Base-by-base conservation (phyloP, 192 early-diverging fungal genomes). In the Backusella australiensis region DNA sequence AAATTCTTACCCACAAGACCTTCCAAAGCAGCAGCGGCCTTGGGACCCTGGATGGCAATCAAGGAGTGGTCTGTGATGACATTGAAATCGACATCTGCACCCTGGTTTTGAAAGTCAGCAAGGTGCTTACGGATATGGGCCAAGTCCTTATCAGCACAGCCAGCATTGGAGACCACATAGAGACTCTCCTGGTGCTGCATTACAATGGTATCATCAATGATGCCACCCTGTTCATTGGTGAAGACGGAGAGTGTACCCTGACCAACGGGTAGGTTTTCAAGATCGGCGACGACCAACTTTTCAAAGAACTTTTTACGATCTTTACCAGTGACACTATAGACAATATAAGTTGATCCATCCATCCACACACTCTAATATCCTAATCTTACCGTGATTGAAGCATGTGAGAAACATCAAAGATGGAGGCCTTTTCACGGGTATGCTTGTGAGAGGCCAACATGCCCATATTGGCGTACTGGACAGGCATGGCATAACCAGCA, bases 371-470 rank as follows among this genome's bases (percentile, higher is more conserved):
- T 2, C 38, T 2, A 3, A 26, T 63, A 34, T 3, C 53, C 21
- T 8, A 39, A 38, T 75, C 68, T 71, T 85, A 94, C 89, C 92
- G 87, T 32, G 95, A 95, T 83, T 98, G 97, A 73, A 98, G 87
- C 98, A 99, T 99, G 82, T 99, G 98, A 39, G 95, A 96, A 35
- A 99, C 98, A 85, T 99, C 98, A 84, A 99, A 99, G 66, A 99
- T 86, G 6, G 95, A 96, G 2, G 96, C 94, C 63, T 96, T 91
- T 78, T 91, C 83, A 76, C 98, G 89, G 21, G 96, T 97, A 83
- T 93, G 93, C 38, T 90, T 83, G 82, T 98, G 98, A 34, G 94
- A 95, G 41, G 93, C 93, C 35, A 98, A 86, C 8, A 95, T 91
- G 44, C 97, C 96, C 81, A 92, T 87, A 80, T 88, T 86, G 34